Conservation (phyloP, 306 rosid species). For the Trifolium subterraneum region DNA sequence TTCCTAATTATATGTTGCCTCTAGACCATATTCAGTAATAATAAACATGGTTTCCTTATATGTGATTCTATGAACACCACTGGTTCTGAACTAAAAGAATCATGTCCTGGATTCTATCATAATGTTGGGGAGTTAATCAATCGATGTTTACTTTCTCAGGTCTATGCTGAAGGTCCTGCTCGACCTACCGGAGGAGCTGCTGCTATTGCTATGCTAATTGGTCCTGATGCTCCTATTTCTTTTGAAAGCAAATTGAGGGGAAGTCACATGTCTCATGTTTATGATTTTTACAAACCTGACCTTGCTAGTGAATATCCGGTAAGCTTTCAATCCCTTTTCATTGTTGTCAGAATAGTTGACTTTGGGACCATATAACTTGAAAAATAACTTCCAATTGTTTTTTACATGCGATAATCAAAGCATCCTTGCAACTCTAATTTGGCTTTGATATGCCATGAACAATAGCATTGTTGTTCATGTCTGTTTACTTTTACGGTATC, state of each 20-base stretch:
- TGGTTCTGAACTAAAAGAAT: slow-evolving; percentile 6
- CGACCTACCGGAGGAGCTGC: slow-evolving; percentile 99
- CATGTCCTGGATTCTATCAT: slow-evolving; percentile 20
- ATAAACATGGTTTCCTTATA: slow-evolving; percentile 22
- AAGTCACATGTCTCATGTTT: slow-evolving; percentile 91
- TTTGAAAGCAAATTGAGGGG: slow-evolving; percentile 97
- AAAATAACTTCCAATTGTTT: slow-evolving; percentile 8
- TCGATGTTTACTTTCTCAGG: slow-evolving; percentile 59
- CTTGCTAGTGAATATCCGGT: slow-evolving; percentile 99
- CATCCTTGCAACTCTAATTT: slow-evolving; percentile 23
- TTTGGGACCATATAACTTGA: slow-evolving; percentile 4
- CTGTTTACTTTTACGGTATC: not conserved
- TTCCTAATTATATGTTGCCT: slow-evolving; percentile 36
- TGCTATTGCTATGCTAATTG: slow-evolving; percentile 91
- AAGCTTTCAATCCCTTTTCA: slow-evolving; percentile 39
- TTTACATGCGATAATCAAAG: not conserved
- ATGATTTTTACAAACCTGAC: slow-evolving; percentile 97
- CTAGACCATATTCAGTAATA: slow-evolving; percentile 26
- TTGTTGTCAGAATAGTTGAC: slow-evolving; percentile 19
- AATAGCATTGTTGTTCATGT: slow-evolving; percentile 25
- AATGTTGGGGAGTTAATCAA: slow-evolving; percentile 11
- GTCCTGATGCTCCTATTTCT: slow-evolving; percentile 92
- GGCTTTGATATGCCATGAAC: slow-evolving; percentile 8
- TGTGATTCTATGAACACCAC: not conserved
- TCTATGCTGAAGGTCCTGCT: slow-evolving; percentile 99